Evolutionary conservation across 2,329 filamentous ascomycete species (phyloP), one percentile per base, ranked within the genome.

Genomic region (Curvularia spicifera): DNA sequence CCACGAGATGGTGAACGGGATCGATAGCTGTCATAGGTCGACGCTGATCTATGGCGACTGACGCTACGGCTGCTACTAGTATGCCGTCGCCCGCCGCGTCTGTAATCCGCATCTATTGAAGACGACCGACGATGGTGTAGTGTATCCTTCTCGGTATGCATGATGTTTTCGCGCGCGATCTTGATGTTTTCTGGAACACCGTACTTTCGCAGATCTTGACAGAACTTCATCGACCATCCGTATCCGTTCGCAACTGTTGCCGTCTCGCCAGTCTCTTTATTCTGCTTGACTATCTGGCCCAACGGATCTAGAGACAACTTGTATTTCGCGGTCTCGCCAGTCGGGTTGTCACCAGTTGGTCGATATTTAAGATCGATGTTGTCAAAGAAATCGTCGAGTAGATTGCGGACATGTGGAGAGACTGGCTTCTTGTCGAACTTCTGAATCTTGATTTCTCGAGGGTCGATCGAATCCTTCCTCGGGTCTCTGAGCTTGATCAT

Each of bases 151-250:
- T 65, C 64, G 61, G 65, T 63, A 13, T 56, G 63, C 51, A 63
- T 53, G 15, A 51, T 48, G 35, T 66, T 64, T 24, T 71, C 67
- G 18, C 72, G 64, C 26, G 61, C 59, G 13, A 63, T 64, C 20
- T 61, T 60, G 22, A 73, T 67, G 5, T 48, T 65, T 33, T 68
- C 60, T 9, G 71, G 71, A 7, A 71, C 40, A 2, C 63, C 66
- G 5, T 70, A 53, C n/a, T 65, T 66, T 55, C 89, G 91, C 89
- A 95, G 95, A 70, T 89, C 90, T 65, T 91, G 83, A 72, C 91
- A 96, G 66, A 96, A 95, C 0, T 81, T 81, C 39, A 85, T 84
- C 5, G 91, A 94, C 93, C 93, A 96, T 60, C 92, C 93, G 72
- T 96, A 96, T 74, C 96, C 96, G 0, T 90, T 91, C 62, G 91